A percentile compares a stretch with the other conserved stretches of the same genome.
phyloP scores from a whole-genome alignment of 441 rosid species.

The Adansonia grandidieri region DNA sequence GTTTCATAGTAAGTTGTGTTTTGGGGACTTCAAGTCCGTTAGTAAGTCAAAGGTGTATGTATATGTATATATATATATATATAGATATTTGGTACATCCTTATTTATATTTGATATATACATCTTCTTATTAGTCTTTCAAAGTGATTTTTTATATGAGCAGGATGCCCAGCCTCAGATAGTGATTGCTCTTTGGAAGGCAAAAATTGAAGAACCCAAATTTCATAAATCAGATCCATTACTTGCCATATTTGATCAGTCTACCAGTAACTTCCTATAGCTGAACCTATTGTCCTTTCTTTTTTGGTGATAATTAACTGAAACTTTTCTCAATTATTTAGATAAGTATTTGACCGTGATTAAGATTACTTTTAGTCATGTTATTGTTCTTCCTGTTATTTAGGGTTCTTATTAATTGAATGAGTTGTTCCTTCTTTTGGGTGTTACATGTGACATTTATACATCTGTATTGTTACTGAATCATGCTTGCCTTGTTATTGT shows the following conservation, averaged over 20 bases:
- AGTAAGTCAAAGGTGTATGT: constrained; percentile 12
- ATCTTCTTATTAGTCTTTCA: constrained; percentile 17
- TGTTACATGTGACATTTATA: constrained; percentile 6
- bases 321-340: neutral
- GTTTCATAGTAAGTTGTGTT: neutral
- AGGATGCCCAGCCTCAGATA: constrained; percentile 62
- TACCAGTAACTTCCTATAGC: constrained; percentile 43
- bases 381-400: constrained; percentile 6
- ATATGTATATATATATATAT: neutral
- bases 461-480: constrained; percentile 9
- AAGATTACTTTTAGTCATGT: constrained; percentile 4
- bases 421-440: constrained; percentile 11
- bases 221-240: constrained; percentile 45
- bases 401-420: constrained; percentile 10
- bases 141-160: constrained; percentile 32
- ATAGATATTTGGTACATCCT: too few relatives aligned
- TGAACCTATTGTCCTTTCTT: neutral
- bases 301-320: neutral
- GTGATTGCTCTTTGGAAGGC: constrained; percentile 58
- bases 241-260: constrained; percentile 48
- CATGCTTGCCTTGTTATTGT: constrained; percentile 7
- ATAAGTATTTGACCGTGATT: neutral
- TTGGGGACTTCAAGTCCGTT: neutral
- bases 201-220: constrained; percentile 60
- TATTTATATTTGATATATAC: constrained; percentile 11